Evolutionary conservation across 305 asterid species (phyloP), one percentile per base, ranked within the genome.

Genomic region (Striga hermonthica): DNA sequence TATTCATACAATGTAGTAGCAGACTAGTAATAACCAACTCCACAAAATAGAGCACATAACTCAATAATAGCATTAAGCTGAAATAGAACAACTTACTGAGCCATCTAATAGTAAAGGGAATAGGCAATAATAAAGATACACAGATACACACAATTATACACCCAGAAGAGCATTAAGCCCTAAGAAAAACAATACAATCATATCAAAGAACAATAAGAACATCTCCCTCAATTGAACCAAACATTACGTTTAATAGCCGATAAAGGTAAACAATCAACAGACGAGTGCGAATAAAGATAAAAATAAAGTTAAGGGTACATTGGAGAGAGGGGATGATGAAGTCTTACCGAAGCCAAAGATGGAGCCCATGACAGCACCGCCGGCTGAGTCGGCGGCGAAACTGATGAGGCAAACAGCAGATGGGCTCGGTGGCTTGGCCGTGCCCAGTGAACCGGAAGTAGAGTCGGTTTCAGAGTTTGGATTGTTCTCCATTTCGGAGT

Each of bases 291-390:
- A 22, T 22, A 22, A 39, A 39, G 9, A 5, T 39, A 39, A 15
- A 13, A 16, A 16, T 1, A 15, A 50, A 50, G 13, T 13, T 11
- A 4, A 49, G 55, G 12, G 22, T 6, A 10, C 16, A 61, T 1
- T 22, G 55, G 22, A 38, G 7, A 56, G 37, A 0, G n/a, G 9
- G 28, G 49, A 14, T 5, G 12, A 57, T 35, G 44, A 56, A 41
- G 35, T 4, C 3, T 60, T 76, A 84, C 96, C 94, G 47, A 79
- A 75, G n/a, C 96, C 96, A n/a, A 82, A 82, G 74, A 88, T 58
- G 56, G 96, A 84, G 39, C 96, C 96, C 86, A 86, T 82, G 44
- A 80, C 62, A 58, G 90, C 96, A 10, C 96, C 91, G 65, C 76
- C 82, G 3, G 83, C 83, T 6, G 90, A 78, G 65, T 84, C 88